Evolutionary conservation across 371 early-diverging fungal species (phyloP), one percentile per base, ranked within the genome.

Genomic region (Coemansia sp.): DNA sequence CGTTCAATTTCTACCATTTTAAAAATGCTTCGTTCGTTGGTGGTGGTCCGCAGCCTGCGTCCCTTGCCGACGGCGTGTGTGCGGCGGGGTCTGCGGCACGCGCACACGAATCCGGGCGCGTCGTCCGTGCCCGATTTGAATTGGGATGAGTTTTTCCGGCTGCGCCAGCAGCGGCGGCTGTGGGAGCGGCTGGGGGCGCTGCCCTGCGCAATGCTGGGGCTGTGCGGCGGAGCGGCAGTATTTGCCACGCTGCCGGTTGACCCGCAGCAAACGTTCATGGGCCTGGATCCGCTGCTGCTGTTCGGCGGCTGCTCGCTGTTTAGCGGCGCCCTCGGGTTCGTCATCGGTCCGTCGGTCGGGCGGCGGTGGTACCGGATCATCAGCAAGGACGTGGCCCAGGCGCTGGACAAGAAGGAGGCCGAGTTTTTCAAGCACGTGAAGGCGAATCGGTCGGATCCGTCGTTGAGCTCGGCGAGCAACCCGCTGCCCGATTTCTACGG

Each of bases 401-500:
- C 79, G 20, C 81, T 91, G 81, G 89, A 89, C 31, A 43, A 67
- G 61, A 86, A 88, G 65, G 94, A 95, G 63, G 83, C 82, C 38
- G 89, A 85, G 66, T 92, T 94, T 67, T 92, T 86, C 78, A 84
- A 87, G 52, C 90, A 91, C 41, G 85, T 95, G 66, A 83, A 84
- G 66, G 81, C 82, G 49, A 86, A 91, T 76, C 83, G 94, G 41
- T 90, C 92, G 10, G 87, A 90, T 59, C 92, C 92, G 47, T 77
- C 85, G 40, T 78, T 86, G 42, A 85, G 89, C 55, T 89, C 88
- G 7, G 81, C 86, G 45, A 85, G 91, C 58, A 90, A 88, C 71
- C 92, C 91, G 34, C 81, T 93, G 51, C 94, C 96, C 11, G 95
- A 96, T 72, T 95, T 88, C 66, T 94, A 95, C 69, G 97, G 94